Percentiles rank a stretch among this genome's conserved stretches.
Evolutionary conservation across 2,329 filamentous ascomycete genomes (phyloP).

Genomic region (Aquanectria penicillioides): DNA sequence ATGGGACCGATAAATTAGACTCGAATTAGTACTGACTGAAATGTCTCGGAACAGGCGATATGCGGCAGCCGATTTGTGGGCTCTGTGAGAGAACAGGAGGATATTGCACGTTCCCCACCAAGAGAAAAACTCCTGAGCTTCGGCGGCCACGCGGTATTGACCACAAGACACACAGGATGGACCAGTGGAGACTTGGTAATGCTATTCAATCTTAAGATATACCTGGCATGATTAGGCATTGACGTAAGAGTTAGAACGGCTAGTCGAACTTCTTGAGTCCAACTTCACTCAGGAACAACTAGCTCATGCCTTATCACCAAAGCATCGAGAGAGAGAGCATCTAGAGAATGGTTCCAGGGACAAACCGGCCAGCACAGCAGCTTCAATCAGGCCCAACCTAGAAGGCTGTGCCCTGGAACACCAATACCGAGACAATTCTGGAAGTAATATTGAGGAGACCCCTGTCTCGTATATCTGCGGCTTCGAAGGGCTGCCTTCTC

Average conservation of each 20-base stretch:
- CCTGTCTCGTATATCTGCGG: neutral
- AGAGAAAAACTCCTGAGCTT: neutral
- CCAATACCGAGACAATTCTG: neutral
- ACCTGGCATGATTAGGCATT: neutral
- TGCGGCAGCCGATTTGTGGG: neutral
- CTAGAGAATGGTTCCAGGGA: neutral
- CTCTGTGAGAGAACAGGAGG: neutral
- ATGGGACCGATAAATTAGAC: neutral
- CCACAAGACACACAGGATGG: neutral
- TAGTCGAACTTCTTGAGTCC: neutral
- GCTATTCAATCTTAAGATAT: neutral
- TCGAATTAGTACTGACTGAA: no score
- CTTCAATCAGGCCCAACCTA: neutral
- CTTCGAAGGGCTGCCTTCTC: neutral
- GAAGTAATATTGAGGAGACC: neutral
- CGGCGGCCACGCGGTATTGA: neutral
- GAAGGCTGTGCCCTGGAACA: neutral
- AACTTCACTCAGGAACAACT: neutral
- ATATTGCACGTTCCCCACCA: neutral
- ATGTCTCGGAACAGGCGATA: no score
- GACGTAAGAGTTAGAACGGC: neutral
- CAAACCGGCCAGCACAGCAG: neutral
- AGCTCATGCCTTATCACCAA: neutral
- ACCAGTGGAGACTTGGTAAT: neutral
- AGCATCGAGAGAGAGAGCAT: neutral